Conservation (phyloP, 129 eudicot species). For the Kitagawia praeruptora region DNA sequence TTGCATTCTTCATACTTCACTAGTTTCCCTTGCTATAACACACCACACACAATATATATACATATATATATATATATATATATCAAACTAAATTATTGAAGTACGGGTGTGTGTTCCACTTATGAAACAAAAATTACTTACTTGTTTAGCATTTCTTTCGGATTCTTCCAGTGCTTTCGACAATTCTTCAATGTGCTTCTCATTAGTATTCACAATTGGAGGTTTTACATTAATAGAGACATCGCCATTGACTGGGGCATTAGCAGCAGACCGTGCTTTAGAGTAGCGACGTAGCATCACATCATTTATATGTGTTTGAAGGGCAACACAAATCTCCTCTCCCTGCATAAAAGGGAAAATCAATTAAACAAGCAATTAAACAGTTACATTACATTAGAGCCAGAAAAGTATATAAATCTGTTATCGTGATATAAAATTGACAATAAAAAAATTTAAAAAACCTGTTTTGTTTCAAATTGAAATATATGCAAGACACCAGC, state of each 20-base stretch:
- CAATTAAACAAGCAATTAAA: neutral
- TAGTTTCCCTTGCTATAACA: neutral
- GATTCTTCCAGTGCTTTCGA: conserved; percentile 85
- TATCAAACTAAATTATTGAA: neutral
- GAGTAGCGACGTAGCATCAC: conserved; percentile 97
- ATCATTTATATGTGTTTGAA: conserved; percentile 97
- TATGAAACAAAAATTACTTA: conserved; percentile 23
- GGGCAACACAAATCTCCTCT: conserved; percentile 98
- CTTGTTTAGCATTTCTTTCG: conserved; percentile 53
- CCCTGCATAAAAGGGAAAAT: conserved; percentile 44
- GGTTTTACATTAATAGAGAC: conserved; percentile 41
- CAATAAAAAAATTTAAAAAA: conserved; percentile 12
- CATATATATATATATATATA: too few relatives aligned
- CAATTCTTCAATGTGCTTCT: conserved; percentile 69
- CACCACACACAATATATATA: neutral
- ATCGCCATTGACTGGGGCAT: conserved; percentile 52
- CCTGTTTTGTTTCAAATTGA: conserved; percentile 99
- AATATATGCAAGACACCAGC: conserved; percentile 97
- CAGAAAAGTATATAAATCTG: neutral
- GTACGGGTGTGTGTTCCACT: neutral
- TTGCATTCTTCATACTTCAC: neutral
- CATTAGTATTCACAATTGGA: conserved; percentile 46
- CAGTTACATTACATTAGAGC: neutral
- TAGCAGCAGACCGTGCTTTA: conserved; percentile 64
- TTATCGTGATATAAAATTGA: neutral